Evolutionary conservation across 805 yeast species (phyloP).

Genomic region (Ogataea glucozyma): DNA sequence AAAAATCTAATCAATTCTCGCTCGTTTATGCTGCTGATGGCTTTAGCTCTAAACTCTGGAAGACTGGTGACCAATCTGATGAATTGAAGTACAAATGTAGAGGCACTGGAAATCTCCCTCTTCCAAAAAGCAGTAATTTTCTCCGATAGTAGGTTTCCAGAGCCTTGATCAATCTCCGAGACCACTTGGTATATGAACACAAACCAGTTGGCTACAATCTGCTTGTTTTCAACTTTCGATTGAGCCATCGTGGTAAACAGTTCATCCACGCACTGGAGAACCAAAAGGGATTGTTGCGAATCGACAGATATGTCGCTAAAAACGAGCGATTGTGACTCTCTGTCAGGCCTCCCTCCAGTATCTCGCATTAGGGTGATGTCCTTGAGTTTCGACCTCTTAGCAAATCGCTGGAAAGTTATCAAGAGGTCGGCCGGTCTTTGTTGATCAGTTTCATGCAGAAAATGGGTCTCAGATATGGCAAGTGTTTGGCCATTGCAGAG

Average conservation of each 20-base stretch:
- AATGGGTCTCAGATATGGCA: too few species aligned
- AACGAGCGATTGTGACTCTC: neutral
- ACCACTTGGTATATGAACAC: neutral
- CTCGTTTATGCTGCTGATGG: neutral
- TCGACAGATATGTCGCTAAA: slow-evolving; percentile 4
- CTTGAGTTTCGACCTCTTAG: neutral
- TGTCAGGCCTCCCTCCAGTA: neutral
- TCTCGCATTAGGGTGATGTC: neutral
- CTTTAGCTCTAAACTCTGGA: neutral
- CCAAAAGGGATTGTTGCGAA: neutral
- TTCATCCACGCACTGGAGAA: neutral
- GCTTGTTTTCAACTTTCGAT: neutral
- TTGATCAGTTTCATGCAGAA: too few species aligned
- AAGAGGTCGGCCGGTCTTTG: slow-evolving; percentile 17
- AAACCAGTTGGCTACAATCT: neutral
- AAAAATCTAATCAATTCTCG: neutral
- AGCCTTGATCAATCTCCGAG: neutral
- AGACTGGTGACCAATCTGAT: neutral
- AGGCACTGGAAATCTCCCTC: neutral
- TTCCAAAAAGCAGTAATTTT: neutral
- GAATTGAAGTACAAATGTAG: too few species aligned
- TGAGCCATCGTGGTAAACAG: neutral
- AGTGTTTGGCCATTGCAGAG: slow-evolving; percentile 32
- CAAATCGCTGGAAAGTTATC: neutral
- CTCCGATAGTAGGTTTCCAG: neutral